Base-by-base conservation (phyloP, 805 yeast genomes). In the Priceomyces medius region DNA sequence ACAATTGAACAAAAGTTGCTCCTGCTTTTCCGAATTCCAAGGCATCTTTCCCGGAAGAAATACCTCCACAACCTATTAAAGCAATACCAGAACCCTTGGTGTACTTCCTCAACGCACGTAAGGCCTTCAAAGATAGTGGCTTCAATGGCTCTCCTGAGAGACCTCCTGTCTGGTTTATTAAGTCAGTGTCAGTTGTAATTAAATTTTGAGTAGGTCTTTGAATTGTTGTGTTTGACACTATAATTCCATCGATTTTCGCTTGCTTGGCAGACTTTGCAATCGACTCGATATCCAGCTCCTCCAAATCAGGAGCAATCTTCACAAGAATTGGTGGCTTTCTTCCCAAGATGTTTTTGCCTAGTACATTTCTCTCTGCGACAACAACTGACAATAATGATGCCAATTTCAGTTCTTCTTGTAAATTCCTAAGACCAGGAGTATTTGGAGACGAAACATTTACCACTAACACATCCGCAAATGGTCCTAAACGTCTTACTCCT, bases 381-480 rank as follows among this genome's bases (percentile, higher is more conserved):
- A 91, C 89, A 9, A 80, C 67, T 7, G 76, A 66, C 51, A 91
- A 73, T 53, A 91, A 68, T 26, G 73, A 73, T 6, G 88, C 79
- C 45, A 91, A 74, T 59, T 85, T 86, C 42, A 72, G 73, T 51
- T 87, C 95, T 42, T 69, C 78, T 68, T 91, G 98, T 51, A 91
- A 74, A 52, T 81, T 87, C 56, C 98, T 79, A 51, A 91, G 74
- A 2, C 97, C 97, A 3, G 98, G 98, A 1, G 98, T 91, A 59
- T 91, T 91, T 40, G 98, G 98, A 37, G 95, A 85, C 1, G 97
- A 88, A 10, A 91, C 96, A 56, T 91, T 91, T 49, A 91, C 79
- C 14, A 91, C 91, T 46, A 91, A 70, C 6, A 87, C 89, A 64
- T 91, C 98, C 3, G 98, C 96, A 52, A 73, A 80, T 9, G 81